Conservation (phyloP, 352 stramenopile species). For the Lagenidium giganteum region DNA sequence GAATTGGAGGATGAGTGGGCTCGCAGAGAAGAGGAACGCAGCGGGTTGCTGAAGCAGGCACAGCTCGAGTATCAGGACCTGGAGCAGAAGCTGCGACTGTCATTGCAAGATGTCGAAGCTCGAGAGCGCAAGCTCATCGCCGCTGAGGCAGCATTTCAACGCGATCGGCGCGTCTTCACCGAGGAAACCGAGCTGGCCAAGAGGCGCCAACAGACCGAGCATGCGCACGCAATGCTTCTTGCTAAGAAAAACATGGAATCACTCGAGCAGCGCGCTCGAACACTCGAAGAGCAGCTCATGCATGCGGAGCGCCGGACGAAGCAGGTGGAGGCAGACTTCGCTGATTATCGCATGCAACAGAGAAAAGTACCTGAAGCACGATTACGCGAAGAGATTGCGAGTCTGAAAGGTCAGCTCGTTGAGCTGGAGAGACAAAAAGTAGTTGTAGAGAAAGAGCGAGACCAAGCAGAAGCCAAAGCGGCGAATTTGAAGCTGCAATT, state of each 20-base stretch:
- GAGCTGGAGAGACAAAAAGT: slow-evolving; percentile 66
- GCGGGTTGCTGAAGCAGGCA: slow-evolving; percentile 33
- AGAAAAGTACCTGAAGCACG: slow-evolving; percentile 64
- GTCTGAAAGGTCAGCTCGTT: slow-evolving; percentile 40
- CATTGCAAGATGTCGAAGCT: slow-evolving; percentile 50
- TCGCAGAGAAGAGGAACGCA: slow-evolving; percentile 67
- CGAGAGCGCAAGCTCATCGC: slow-evolving; percentile 50
- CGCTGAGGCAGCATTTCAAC: slow-evolving; percentile 43
- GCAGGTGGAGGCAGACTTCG: slow-evolving; percentile 66
- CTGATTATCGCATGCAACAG: slow-evolving; percentile 65
- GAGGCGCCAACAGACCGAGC: slow-evolving; percentile 58
- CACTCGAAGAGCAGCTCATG: slow-evolving; percentile 37
- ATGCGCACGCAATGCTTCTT: slow-evolving; percentile 41
- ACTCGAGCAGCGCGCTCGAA: slow-evolving; percentile 32
- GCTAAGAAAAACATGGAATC: slow-evolving; percentile 49
- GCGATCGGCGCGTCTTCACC: slow-evolving; percentile 41
- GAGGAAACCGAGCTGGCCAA: slow-evolving; percentile 58
- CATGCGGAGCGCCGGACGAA: slow-evolving; percentile 38
- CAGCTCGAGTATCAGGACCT: slow-evolving; percentile 70
- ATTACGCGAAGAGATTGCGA: slow-evolving; percentile 67
- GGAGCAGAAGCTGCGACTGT: slow-evolving; percentile 49
- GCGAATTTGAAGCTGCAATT: slow-evolving; percentile 45
- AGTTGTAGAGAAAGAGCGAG: slow-evolving; percentile 25
- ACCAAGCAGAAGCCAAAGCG: slow-evolving; percentile 29
- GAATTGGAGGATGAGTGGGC: slow-evolving; percentile 79